Evolutionary conservation across 106 monocot genomes (phyloP).

Genomic region (Apostasia shenzhenica): DNA sequence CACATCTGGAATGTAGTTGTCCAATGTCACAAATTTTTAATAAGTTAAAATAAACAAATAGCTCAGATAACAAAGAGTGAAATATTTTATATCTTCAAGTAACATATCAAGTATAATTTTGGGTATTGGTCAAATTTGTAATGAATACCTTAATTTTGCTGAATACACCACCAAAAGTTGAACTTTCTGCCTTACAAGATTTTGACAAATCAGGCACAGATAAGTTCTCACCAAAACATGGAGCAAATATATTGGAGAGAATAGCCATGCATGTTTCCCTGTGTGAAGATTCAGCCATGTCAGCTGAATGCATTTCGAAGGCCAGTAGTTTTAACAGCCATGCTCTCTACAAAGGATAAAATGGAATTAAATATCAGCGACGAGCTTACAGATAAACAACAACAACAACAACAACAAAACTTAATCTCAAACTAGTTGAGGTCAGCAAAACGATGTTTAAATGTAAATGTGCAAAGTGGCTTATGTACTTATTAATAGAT

Average conservation of each 20-base stretch:
- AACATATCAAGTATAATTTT: not conserved
- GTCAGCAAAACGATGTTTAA: too few species aligned
- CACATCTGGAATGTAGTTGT: too few species aligned
- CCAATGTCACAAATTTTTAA: too few species aligned
- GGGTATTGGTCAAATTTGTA: not conserved
- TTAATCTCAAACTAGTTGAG: too few species aligned
- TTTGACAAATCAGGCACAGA: slow-evolving; percentile 11
- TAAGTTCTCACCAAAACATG: slow-evolving; percentile 14
- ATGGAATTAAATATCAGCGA: too few species aligned
- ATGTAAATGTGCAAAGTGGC: too few species aligned
- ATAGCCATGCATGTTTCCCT: slow-evolving; percentile 67
- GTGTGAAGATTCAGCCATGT: slow-evolving; percentile 54
- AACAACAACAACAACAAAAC: too few species aligned
- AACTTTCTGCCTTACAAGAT: slow-evolving; percentile 5
- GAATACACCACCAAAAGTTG: slow-evolving; percentile 13
- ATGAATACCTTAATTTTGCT: slow-evolving; percentile 50
- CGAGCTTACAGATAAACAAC: too few species aligned
- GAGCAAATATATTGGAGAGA: slow-evolving; percentile 44
- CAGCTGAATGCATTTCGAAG: slow-evolving; percentile 81
- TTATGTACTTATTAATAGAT: too few species aligned
- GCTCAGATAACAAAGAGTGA: too few species aligned
- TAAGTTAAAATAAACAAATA: too few species aligned
- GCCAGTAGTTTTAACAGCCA: slow-evolving; percentile 90
- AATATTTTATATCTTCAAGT: not conserved
- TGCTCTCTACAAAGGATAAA: slow-evolving; percentile 51